Conservation (phyloP, 495 filamentous ascomycete genomes). For the Aspergillus kassunensis region DNA sequence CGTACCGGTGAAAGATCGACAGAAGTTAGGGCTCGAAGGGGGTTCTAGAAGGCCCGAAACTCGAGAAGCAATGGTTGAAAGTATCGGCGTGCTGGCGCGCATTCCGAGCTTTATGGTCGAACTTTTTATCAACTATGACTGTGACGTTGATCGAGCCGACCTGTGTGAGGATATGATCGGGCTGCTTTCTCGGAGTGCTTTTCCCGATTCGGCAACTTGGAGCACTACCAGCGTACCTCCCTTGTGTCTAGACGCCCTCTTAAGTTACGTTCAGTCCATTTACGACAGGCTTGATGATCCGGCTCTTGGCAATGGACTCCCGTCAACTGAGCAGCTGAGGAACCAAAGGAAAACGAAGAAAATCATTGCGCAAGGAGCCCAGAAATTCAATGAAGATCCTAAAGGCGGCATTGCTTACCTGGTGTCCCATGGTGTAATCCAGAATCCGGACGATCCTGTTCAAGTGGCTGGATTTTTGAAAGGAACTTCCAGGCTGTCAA, state of each 20-base stretch:
- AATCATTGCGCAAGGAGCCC: constrained; percentile 79
- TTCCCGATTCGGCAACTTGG: constrained; percentile 97
- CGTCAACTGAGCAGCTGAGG: constrained; percentile 57
- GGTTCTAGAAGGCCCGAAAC: constrained; percentile 89
- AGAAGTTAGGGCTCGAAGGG: constrained; percentile 90
- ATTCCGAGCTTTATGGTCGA: constrained; percentile 94
- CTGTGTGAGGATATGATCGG: constrained; percentile 95
- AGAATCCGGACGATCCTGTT: constrained; percentile 64
- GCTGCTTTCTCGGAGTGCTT: constrained; percentile 85
- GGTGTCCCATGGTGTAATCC: constrained; percentile 76
- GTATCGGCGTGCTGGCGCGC: constrained; percentile 80
- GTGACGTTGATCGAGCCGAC: constrained; percentile 86
- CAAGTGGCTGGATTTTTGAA: constrained; percentile 78
- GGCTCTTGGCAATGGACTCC: constrained; percentile 61
- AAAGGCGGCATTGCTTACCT: constrained; percentile 87
- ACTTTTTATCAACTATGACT: constrained; percentile 97
- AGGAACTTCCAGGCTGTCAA: constrained; percentile 81
- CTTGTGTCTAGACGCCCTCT: constrained; percentile 84
- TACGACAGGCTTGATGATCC: constrained; percentile 77
- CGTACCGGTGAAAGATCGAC: constrained; percentile 87
- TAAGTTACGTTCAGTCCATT: constrained; percentile 88
- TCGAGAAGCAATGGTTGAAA: constrained; percentile 97
- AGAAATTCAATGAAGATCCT: constrained; percentile 92
- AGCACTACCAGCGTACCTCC: constrained; percentile 98
- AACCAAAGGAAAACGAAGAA: constrained; percentile 75